phyloP scores from a whole-genome alignment of 2,329 filamentous ascomycete species.

The Teratosphaeria pseudoeucalypti region DNA sequence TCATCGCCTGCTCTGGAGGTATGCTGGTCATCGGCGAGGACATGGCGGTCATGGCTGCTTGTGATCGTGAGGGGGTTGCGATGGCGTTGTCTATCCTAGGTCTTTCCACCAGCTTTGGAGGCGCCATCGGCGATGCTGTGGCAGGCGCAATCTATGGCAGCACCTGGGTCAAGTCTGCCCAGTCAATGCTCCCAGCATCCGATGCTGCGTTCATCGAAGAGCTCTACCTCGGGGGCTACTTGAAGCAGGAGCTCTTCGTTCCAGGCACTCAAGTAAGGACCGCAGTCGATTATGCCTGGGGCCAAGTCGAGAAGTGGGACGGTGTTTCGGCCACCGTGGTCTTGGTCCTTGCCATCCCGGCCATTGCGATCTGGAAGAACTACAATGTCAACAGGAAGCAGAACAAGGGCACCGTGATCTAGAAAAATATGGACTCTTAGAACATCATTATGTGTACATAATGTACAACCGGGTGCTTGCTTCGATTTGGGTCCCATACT shows the following conservation, averaged over 20 bases:
- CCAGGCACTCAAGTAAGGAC: conserved; percentile 31
- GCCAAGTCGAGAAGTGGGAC: conserved; percentile 12
- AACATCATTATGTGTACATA: background rate
- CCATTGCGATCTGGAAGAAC: conserved; percentile 16
- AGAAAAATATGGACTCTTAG: background rate
- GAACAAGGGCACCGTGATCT: conserved; percentile 14
- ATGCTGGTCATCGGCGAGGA: conserved; percentile 46
- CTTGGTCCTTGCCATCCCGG: conserved; percentile 12
- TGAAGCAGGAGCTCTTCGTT: conserved; percentile 30
- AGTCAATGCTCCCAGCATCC: conserved; percentile 34
- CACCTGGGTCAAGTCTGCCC: conserved; percentile 6
- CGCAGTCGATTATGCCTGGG: conserved; percentile 38
- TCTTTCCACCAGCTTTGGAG: conserved; percentile 25
- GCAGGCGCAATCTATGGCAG: conserved; percentile 26
- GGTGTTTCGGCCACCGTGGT: conserved; percentile 13
- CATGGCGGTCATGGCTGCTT: conserved; percentile 44
- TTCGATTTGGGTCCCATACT: background rate
- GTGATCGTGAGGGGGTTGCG: conserved; percentile 33
- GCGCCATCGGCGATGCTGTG: conserved; percentile 23
- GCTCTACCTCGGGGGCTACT: conserved; percentile 19
- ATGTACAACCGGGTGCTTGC: background rate
- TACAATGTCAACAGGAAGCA: conserved; percentile 9
- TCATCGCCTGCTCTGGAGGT: conserved; percentile 45
- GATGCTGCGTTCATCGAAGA: conserved; percentile 23
- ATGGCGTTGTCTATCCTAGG: conserved; percentile 24